Base-by-base conservation (phyloP, 495 filamentous ascomycete species). In the Chaetomium tenue region DNA sequence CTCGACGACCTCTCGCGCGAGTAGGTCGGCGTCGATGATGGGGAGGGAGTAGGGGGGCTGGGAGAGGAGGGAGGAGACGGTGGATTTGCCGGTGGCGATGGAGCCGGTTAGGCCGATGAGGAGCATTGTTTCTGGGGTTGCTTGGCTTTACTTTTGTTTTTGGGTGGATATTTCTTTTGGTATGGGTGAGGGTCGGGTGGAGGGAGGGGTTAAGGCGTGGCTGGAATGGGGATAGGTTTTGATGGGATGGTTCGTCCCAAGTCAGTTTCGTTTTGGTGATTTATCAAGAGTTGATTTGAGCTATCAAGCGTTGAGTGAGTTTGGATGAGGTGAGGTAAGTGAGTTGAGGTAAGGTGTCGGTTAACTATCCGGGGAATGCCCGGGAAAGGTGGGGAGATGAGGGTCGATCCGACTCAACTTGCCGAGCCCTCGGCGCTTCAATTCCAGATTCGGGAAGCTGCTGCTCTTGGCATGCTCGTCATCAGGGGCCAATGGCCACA, bases 11-110 rank as follows among this genome's bases (percentile, higher is more conserved):
- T 91, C 79, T 68, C 92, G 91, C 60, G 94, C 92, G 68, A 98
- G 81, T 30, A 93, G 74, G 82, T 98, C 95, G 69, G 94, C 92
- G 78, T 98, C 94, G 82, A 98, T 90, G 72, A 98, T 85, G 73
- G 94, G 93, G 72, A 98, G 86, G 69, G 83, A 84, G 82, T 97
- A 88, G 13, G 92, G 93, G 0, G 91, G 82, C 0, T 82, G 77
- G 60, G 87, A 84, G 75, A 98, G 91, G 69, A 97, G 79, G 61
- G 80, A 73, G 46, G 94, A 96, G 66, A 96, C 93, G 67, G 95
- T 98, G 40, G 92, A 95, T 86, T 98, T 98, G 74, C 95, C 94
- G 4, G 95, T 98, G 42, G 94, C 93, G 74, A 98, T 96, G 64
- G 92, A 96, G 78, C 94, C 94, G 42, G 94, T 98, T 30, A 98